Evolutionary conservation across 1,284 basidiomycete genomes (phyloP).

Genomic region (Afroboletus lepidellus): DNA sequence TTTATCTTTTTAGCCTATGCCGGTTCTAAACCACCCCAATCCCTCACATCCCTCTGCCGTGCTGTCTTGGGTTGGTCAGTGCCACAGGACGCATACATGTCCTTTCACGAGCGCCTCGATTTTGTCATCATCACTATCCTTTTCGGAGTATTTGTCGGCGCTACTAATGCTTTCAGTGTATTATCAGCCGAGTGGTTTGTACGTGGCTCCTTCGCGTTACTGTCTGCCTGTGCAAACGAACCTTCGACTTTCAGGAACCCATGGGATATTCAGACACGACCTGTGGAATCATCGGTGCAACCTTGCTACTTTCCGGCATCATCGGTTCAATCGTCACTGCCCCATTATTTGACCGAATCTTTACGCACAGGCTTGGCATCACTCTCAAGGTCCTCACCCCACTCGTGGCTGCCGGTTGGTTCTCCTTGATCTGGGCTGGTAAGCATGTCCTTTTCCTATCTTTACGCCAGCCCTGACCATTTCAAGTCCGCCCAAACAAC

Average conservation of each 20-base stretch:
- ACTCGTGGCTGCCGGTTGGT: slow-evolving; percentile 58
- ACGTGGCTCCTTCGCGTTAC: slow-evolving; percentile 19
- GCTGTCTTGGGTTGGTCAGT: slow-evolving; percentile 51
- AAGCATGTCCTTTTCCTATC: slow-evolving; percentile 19
- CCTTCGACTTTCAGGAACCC: slow-evolving; percentile 50
- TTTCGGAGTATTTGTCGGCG: slow-evolving; percentile 65
- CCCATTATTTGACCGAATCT: slow-evolving; percentile 74
- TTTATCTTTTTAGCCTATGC: slow-evolving; percentile 51
- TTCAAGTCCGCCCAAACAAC: slow-evolving; percentile 52
- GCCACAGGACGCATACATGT: slow-evolving; percentile 52
- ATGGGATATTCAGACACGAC: slow-evolving; percentile 64
- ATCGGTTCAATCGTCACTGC: slow-evolving; percentile 62
- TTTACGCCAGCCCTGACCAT: background rate
- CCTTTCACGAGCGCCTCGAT: slow-evolving; percentile 61
- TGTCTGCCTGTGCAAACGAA: background rate
- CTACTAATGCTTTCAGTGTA: slow-evolving; percentile 58
- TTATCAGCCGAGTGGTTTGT: slow-evolving; percentile 69
- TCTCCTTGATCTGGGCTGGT: slow-evolving; percentile 78
- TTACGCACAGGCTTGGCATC: slow-evolving; percentile 66
- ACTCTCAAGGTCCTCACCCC: slow-evolving; percentile 62
- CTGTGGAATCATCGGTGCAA: slow-evolving; percentile 68
- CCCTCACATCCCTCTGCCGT: slow-evolving; percentile 53
- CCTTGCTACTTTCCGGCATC: slow-evolving; percentile 66
- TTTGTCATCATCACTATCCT: slow-evolving; percentile 56
- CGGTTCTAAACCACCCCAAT: slow-evolving; percentile 54